Percentiles rank a stretch among this genome's conserved stretches.
Evolutionary conservation across 352 stramenopile genomes (phyloP).

Genomic region (Globisporangium polare): DNA sequence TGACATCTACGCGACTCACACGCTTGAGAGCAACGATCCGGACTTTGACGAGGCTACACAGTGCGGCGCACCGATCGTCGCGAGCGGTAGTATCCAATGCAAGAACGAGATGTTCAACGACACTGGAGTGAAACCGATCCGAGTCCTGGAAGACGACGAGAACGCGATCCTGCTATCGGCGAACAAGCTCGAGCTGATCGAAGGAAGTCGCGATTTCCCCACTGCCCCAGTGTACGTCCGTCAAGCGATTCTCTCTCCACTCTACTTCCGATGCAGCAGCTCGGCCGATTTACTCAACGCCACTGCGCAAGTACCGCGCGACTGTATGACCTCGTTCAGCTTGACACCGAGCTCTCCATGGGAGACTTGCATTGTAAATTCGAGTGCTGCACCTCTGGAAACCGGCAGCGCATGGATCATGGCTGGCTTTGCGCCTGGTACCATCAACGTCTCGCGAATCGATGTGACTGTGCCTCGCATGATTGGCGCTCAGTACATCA

Average conservation of each 20-base stretch:
- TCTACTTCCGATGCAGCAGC: conserved; percentile 33
- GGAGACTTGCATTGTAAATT: conserved; percentile 41
- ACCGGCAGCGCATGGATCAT: conserved; percentile 57
- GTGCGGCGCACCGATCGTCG: conserved; percentile 12
- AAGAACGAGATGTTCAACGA: conserved; percentile 37
- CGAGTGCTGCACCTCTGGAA: conserved; percentile 22
- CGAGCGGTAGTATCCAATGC: conserved; percentile 18
- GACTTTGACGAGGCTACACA: conserved; percentile 37
- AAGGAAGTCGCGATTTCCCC: conserved; percentile 52
- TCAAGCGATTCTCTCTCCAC: conserved; percentile 18
- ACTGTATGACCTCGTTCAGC: conserved; percentile 21
- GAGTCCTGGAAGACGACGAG: conserved; percentile 59
- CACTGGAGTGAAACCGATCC: conserved; percentile 44
- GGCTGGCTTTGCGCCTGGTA: conserved; percentile 30
- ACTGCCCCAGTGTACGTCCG: conserved; percentile 30
- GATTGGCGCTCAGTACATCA: conserved; percentile 40
- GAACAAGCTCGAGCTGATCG: conserved; percentile 31
- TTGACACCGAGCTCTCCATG: conserved; percentile 12
- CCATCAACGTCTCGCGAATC: conserved; percentile 34
- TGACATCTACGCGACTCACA: conserved; percentile 45
- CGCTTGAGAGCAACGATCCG: conserved; percentile 34
- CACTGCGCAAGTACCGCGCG: not conserved
- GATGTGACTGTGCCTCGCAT: conserved; percentile 37
- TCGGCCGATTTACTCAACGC: conserved; percentile 18
- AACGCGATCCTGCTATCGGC: conserved; percentile 54